A percentile compares a stretch with the other conserved stretches of the same genome.
These are phyloP conservation scores for Annulohypoxylon stygium DNA, from an alignment of 495 filamentous ascomycete species.

Conservation along the genomic window DNA sequence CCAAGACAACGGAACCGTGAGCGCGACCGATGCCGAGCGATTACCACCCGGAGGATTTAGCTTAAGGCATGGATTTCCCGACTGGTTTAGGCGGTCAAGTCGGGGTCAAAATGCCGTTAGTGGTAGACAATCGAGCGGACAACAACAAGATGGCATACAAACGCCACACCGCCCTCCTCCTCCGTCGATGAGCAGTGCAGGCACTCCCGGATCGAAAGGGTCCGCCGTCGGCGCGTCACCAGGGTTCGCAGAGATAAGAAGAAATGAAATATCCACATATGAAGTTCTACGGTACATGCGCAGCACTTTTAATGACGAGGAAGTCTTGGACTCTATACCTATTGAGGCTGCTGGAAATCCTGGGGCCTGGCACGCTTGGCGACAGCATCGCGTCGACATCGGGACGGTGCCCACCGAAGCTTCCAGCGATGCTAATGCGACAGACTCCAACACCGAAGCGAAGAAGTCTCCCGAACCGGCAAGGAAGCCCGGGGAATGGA, in stretches of 20 bases:
- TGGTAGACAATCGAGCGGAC: constrained; percentile 44
- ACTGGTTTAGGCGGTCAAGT: constrained; percentile 76
- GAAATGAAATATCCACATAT: constrained; percentile 61
- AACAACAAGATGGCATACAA: constrained; percentile 42
- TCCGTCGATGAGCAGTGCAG: constrained; percentile 48
- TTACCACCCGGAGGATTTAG: constrained; percentile 90
- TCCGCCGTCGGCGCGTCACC: constrained; percentile 47
- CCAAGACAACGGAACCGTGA: constrained; percentile 76
- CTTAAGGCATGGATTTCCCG: constrained; percentile 87
- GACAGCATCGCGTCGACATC: constrained; percentile 68
- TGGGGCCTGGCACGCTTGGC: constrained; percentile 93
- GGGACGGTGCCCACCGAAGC: constrained; percentile 48
- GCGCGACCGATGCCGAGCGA: constrained; percentile 82
- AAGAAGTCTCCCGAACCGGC: constrained; percentile 39
- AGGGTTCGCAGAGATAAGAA: constrained; percentile 45
- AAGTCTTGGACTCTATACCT: constrained; percentile 81
- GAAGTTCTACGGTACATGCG: constrained; percentile 84
- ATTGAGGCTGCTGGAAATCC: constrained; percentile 86
- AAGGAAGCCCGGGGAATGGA: constrained; percentile 84
- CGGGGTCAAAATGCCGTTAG: constrained; percentile 43
- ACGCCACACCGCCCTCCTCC: constrained; percentile 52
- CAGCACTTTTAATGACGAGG: constrained; percentile 80
- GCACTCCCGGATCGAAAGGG: constrained; percentile 53
- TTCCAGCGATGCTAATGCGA: constrained; percentile 14
- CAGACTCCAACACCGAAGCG: constrained; percentile 10